These are phyloP conservation scores for Quercus tomentella DNA, from an alignment of 331 rosid species.

Conservation along the genomic window DNA sequence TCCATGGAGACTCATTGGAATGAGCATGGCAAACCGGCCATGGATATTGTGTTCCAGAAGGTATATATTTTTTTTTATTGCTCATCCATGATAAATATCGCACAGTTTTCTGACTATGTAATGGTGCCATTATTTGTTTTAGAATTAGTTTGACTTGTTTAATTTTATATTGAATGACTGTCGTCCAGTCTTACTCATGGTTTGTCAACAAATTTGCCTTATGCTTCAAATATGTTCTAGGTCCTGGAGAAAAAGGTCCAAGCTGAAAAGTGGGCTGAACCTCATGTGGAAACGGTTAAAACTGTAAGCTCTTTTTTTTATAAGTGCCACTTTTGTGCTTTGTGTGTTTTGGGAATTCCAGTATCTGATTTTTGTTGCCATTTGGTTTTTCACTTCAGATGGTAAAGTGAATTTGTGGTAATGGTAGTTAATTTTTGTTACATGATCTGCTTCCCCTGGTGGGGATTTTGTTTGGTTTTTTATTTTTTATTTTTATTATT, in stretches of 20 bases:
- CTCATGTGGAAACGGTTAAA: slow-evolving; percentile 63
- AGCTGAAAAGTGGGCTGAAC: slow-evolving; percentile 83
- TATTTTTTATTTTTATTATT: no score
- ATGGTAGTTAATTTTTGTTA: neutral
- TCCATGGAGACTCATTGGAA: slow-evolving; percentile 54
- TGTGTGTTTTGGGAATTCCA: slow-evolving; percentile 13
- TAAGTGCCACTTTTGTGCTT: slow-evolving; percentile 9
- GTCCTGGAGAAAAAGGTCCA: slow-evolving; percentile 66
- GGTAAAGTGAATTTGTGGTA: neutral
- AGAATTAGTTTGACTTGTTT: neutral
- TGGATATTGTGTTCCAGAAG: slow-evolving; percentile 57
- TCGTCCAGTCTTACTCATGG: neutral
- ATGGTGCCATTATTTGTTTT: neutral
- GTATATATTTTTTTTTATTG: slow-evolving; percentile 31
- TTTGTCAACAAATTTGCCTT: slow-evolving; percentile 5
- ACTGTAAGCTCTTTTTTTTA: slow-evolving; percentile 50
- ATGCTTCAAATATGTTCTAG: slow-evolving; percentile 35
- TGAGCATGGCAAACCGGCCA: slow-evolving; percentile 67
- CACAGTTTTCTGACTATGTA: neutral
- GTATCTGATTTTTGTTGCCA: neutral
- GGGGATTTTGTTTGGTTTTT: no score
- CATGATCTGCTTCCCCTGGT: neutral
- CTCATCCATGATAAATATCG: neutral
- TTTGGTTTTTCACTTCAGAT: neutral
- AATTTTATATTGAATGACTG: neutral